phyloP scores from a whole-genome alignment of 2,329 filamentous ascomycete genomes.

The Penicillium sp. region DNA sequence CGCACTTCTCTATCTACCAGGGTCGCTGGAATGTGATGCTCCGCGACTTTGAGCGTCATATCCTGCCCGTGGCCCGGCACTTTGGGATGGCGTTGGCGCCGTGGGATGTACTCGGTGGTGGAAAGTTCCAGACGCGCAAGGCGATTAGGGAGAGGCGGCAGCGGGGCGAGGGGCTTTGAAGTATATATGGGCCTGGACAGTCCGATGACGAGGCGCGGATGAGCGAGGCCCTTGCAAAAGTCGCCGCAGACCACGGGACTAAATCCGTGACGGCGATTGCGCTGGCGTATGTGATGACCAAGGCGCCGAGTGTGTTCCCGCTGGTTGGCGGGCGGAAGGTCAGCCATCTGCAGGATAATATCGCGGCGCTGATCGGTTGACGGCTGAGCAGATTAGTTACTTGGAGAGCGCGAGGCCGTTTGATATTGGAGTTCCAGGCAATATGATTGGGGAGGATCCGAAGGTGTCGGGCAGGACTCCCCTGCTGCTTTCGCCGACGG shows the following conservation, averaged over 20 bases:
- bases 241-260: conserved; percentile 62
- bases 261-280: conserved; percentile 66
- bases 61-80: conserved; percentile 47
- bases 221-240: conserved; percentile 63
- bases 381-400: conserved; percentile 65
- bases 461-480: neutral
- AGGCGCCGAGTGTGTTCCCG: conserved; percentile 74
- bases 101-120: conserved; percentile 63
- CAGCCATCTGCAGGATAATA: conserved; percentile 61
- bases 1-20: conserved; percentile 46
- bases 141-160: too few relatives aligned
- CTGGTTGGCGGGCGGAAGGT: conserved; percentile 73
- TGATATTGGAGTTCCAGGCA: conserved; percentile 70
- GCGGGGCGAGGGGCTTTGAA: too few relatives aligned
- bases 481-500: too few relatives aligned
- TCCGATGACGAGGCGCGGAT: conserved; percentile 56
- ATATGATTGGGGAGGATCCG: conserved; percentile 54
- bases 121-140: conserved; percentile 47
- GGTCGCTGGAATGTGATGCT: conserved; percentile 46
- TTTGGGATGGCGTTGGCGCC: conserved; percentile 57
- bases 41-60: conserved; percentile 48
- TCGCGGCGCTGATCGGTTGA: conserved; percentile 51
- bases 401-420: conserved; percentile 68
- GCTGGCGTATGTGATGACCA: conserved; percentile 75
- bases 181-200: too few relatives aligned